Conservation (phyloP, 2,329 filamentous ascomycete genomes). For the Ceratocystis cubensis region DNA sequence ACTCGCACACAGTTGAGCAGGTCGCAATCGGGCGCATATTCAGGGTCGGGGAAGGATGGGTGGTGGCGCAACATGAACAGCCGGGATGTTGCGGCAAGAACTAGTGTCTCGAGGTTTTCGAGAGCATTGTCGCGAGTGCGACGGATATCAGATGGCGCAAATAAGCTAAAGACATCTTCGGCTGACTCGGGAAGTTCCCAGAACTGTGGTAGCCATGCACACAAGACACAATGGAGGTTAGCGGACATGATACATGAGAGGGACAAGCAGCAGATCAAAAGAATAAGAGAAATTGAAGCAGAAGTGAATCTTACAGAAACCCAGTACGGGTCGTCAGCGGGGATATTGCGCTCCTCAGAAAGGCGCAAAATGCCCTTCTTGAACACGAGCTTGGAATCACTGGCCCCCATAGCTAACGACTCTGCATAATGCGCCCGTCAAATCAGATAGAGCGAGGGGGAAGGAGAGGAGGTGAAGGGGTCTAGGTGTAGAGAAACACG, state of each 20-base stretch:
- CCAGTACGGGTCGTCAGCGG: slow-evolving; percentile 86
- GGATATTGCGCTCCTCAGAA: slow-evolving; percentile 79
- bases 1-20: slow-evolving; percentile 93
- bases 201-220: slow-evolving; percentile 49
- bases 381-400: slow-evolving; percentile 97
- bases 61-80: slow-evolving; percentile 75
- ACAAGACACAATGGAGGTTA: neutral
- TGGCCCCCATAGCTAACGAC: slow-evolving; percentile 64
- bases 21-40: slow-evolving; percentile 71
- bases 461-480: neutral
- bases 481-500: neutral
- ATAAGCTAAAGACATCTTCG: slow-evolving; percentile 94
- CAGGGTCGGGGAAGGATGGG: slow-evolving; percentile 76
- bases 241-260: slow-evolving; percentile 6
- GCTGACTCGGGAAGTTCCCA: slow-evolving; percentile 94
- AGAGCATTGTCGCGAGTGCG: slow-evolving; percentile 74
- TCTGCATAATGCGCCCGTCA: slow-evolving; percentile 13
- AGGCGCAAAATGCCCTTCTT: slow-evolving; percentile 96
- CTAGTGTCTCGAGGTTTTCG: slow-evolving; percentile 79
- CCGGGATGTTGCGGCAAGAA: slow-evolving; percentile 71
- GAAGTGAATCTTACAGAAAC: slow-evolving; percentile 52
- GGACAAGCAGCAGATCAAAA: slow-evolving; percentile 14
- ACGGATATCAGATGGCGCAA: slow-evolving; percentile 77
- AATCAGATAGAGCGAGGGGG: neutral
- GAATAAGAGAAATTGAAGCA: neutral